Base-by-base conservation (phyloP, 208 protist genomes). In the Leishmania lainsoni region DNA sequence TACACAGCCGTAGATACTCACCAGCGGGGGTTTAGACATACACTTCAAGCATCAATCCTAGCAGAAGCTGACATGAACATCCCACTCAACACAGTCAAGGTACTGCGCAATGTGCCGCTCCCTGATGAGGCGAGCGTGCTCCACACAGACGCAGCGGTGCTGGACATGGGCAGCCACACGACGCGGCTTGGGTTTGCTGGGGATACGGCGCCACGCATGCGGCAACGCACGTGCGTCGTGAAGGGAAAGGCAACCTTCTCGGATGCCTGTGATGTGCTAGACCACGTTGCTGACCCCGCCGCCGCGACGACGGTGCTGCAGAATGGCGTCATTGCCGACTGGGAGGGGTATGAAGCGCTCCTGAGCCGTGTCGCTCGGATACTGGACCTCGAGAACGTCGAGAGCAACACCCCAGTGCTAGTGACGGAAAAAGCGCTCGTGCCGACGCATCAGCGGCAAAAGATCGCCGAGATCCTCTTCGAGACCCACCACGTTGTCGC, bases 341-440 rank as follows among this genome's bases (percentile, higher is more conserved):
- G 96, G 95, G 91, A 93, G 22, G 92, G 84, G n/a, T 95, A 94
- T 84, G 95, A 98, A 89, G 73, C 82, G 78, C 81, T 97, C n/a
- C 75, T 98, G 32, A 78, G 90, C 61, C 87, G 88, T 49, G 81
- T 98, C 22, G 88, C 90, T 20, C 86, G 97, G 51, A 89, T 97
- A 63, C 59, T 98, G 39, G 79, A 91, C 56, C 71, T 95, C 4
- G 78, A 80, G 79, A 88, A 87, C 48, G 29, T 88, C 51, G 93
- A 96, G 42, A 39, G 89, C 76, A 86, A 90, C 71, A 92, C 91
- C 6, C 94, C 95, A n/a, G 58, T 98, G 61, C 79, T 99, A 26
- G 20, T 99, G 35, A 96, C 95, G 52, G 95, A 99, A 84, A 94
- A 97, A 83, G 87, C 92, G 39, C 87, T 98, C 32, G 92, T 97